These are phyloP conservation scores for Penicillium daleae DNA, from an alignment of 495 filamentous ascomycete genomes.

Conservation along the genomic window DNA sequence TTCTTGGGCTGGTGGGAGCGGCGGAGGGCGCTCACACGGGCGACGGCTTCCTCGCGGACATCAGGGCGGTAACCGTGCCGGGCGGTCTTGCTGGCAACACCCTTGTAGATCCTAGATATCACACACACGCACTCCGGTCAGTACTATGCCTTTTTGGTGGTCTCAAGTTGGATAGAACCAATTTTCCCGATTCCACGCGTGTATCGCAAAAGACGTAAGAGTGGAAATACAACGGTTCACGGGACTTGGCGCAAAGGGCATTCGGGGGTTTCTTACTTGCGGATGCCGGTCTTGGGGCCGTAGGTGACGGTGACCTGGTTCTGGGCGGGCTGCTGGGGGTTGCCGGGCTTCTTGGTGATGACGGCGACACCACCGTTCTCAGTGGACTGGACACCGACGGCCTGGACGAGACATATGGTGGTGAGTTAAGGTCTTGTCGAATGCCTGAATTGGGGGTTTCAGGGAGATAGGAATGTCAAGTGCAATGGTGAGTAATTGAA, in stretches of 20 bases:
- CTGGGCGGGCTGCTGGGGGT: constrained; percentile 68
- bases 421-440: constrained; percentile 13
- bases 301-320: constrained; percentile 65
- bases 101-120: constrained; percentile 75
- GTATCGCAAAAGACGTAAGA: background rate
- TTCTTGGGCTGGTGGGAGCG: constrained; percentile 78
- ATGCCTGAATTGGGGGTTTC: background rate
- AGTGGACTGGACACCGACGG: constrained; percentile 71
- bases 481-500: constrained; percentile 13
- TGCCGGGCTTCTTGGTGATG: constrained; percentile 78
- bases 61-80: constrained; percentile 86
- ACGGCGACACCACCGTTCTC: constrained; percentile 74
- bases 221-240: background rate
- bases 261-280: constrained; percentile 67
- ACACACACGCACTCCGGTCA: constrained; percentile 15
- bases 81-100: constrained; percentile 76
- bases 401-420: constrained; percentile 53
- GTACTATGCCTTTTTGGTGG: constrained; percentile 2
- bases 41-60: constrained; percentile 81
- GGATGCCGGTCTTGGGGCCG: constrained; percentile 66
- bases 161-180: background rate
- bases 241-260: background rate
- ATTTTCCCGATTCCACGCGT: background rate
- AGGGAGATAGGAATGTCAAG: no score
- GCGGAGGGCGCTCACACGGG: constrained; percentile 86